These are phyloP conservation scores for Alternaria tenuissima DNA, from an alignment of 2,329 filamentous ascomycete genomes.

Conservation along the genomic window DNA sequence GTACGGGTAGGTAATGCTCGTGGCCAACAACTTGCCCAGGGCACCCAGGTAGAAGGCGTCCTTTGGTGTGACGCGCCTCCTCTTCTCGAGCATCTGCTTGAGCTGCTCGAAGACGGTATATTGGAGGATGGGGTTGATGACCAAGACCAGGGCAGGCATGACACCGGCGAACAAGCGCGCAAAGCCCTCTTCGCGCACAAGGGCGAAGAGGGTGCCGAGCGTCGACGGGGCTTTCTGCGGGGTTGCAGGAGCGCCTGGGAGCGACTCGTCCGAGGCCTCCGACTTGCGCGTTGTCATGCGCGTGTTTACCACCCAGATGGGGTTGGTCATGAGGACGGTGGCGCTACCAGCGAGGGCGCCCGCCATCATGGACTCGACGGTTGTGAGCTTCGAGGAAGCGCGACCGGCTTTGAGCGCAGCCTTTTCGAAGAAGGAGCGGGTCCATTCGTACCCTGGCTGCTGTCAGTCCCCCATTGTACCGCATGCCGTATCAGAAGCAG, in stretches of 20 bases:
- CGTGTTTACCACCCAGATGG: slow-evolving; percentile 99
- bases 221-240: slow-evolving; percentile 74
- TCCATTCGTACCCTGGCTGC: slow-evolving; percentile 88
- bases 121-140: slow-evolving; percentile 98
- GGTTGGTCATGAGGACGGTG: slow-evolving; percentile 95
- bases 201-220: slow-evolving; percentile 78
- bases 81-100: slow-evolving; percentile 87
- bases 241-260: slow-evolving; percentile 54
- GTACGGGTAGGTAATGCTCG: slow-evolving; percentile 94
- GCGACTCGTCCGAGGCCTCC: slow-evolving; percentile 52
- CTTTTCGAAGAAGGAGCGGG: slow-evolving; percentile 81
- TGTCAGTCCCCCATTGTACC: slow-evolving; percentile 2
- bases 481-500: slow-evolving; percentile 4
- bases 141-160: slow-evolving; percentile 87
- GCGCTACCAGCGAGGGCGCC: slow-evolving; percentile 92
- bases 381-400: slow-evolving; percentile 82
- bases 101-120: slow-evolving; percentile 99
- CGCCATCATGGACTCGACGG: slow-evolving; percentile 91
- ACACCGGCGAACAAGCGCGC: slow-evolving; percentile 90
- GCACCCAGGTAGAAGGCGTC: slow-evolving; percentile 92
- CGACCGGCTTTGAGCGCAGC: slow-evolving; percentile 78
- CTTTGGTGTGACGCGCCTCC: slow-evolving; percentile 78
- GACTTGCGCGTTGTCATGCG: slow-evolving; percentile 91
- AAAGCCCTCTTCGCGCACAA: slow-evolving; percentile 85
- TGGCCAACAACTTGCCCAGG: slow-evolving; percentile 92